Base-by-base conservation (phyloP, 2,329 filamentous ascomycete species). In the Alternaria longipes region DNA sequence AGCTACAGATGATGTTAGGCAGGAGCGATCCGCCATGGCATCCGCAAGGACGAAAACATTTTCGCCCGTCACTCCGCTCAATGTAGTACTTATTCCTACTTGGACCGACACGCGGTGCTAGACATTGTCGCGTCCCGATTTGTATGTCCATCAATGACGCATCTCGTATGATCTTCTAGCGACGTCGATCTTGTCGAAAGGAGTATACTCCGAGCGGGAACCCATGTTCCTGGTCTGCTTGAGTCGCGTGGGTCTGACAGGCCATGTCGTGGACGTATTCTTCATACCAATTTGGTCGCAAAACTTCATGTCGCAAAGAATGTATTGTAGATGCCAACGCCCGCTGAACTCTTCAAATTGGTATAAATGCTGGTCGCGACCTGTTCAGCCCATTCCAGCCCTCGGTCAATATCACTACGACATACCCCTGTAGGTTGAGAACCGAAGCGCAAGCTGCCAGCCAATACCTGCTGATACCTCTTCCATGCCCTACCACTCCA, bases 191-290 rank as follows among this genome's bases (percentile, higher is more conserved):
- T 5, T 26, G 2, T 42, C 16, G 30, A 54, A 56, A 5, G 14
- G 32, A 38, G 46, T 50, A 54, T 58, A 36, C 54, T 61, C 59
- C 54, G 58, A 57, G 24, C 18, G 54, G 41, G 58, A 58, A 60
- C 58, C 14, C 50, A 26, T 55, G 56, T 55, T 59, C 50, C 20
- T 24, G 20, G 41, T 53, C 41, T 14, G 46, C 24, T 22, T 16
- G 46, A 50, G 32, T 50, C 32, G 46, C 18, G 32, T 38, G 32
- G 12, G 22, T n/a, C 30, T 7, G 14, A 36, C 30, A 36, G 32
- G 46, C 4, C 46, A 26, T 24, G 20, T n/a, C 14, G 12, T n/a
- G 20, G 22, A 5, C 32, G 8, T 12, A 9, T 50, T 12, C 30
- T 24, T 26, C 18, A 16, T 49, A 18, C 16, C 46, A 50, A 16